These are phyloP conservation scores for Solanum arcanum DNA, from an alignment of 257 asterid species.

Conservation along the genomic window DNA sequence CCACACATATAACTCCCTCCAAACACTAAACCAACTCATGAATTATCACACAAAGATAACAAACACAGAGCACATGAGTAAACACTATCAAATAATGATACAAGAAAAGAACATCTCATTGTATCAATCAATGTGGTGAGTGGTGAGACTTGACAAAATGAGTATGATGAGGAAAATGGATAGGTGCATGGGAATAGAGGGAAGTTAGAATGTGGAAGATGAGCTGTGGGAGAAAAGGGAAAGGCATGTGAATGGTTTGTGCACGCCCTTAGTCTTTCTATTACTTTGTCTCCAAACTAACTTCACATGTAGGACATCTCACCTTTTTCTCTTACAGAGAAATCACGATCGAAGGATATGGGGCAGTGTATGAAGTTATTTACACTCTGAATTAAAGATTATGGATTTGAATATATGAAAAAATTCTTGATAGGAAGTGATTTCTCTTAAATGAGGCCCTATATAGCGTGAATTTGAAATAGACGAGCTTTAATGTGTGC, in stretches of 20 bases:
- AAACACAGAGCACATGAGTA: background rate
- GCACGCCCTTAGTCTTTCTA: slow-evolving; percentile 32
- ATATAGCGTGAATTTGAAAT: too few species aligned
- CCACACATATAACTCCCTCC: background rate
- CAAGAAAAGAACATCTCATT: background rate
- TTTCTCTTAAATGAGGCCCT: fast-evolving
- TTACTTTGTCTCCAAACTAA: slow-evolving; percentile 56
- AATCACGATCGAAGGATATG: background rate
- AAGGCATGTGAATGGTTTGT: slow-evolving; percentile 66
- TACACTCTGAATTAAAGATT: too few species aligned
- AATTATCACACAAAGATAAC: background rate
- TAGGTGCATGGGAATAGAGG: slow-evolving; percentile 4
- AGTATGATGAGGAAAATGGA: background rate
- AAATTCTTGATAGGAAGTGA: background rate
- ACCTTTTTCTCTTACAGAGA: background rate
- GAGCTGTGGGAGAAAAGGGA: slow-evolving; percentile 50
- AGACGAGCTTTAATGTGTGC: background rate
- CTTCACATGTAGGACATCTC: slow-evolving; percentile 54
- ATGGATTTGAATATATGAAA: background rate
- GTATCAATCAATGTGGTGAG: background rate
- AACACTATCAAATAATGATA: too few species aligned
- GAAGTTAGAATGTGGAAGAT: slow-evolving; percentile 16
- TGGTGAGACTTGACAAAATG: background rate
- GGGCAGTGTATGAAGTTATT: background rate
- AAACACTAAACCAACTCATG: background rate